Evolutionary conservation across 1,284 basidiomycete species (phyloP).

Genomic region (Malassezia japonica): DNA sequence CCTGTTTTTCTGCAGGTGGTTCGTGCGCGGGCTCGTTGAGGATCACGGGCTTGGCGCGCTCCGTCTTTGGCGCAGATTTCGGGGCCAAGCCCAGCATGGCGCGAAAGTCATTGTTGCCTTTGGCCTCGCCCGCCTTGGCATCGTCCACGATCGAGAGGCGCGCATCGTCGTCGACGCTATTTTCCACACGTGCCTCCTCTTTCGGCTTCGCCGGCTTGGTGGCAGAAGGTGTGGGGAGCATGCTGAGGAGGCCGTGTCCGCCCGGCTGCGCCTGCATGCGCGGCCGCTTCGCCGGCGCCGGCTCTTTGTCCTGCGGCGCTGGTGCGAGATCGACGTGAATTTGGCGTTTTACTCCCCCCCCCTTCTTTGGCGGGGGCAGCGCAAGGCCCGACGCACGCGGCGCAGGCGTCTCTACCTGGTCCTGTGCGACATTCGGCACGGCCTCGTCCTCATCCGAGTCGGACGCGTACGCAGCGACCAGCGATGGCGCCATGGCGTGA

Average conservation of each 20-base stretch:
- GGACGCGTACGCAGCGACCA: slow-evolving; percentile 20
- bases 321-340: slow-evolving; percentile 7
- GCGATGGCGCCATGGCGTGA: neutral
- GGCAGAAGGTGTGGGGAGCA: slow-evolving; percentile 39
- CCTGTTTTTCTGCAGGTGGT: neutral
- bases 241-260: slow-evolving; percentile 28
- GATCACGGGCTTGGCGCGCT: neutral
- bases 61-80: neutral
- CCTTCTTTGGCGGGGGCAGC: neutral
- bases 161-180: slow-evolving; percentile 7
- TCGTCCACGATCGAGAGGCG: slow-evolving; percentile 1
- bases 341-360: neutral
- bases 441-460: slow-evolving; percentile 19
- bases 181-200: slow-evolving; percentile 17
- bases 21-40: neutral
- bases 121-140: slow-evolving; percentile 15
- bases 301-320: neutral
- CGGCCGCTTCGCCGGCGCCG: neutral
- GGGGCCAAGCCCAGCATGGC: slow-evolving; percentile 46
- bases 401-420: no score
- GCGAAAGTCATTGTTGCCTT: slow-evolving; percentile 41
- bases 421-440: no score
- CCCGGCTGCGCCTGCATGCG: neutral
- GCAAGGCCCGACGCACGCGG: no score
- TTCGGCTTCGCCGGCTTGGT: slow-evolving; percentile 20